Percentiles rank a stretch among this genome's conserved stretches.
phyloP scores from a whole-genome alignment of 2,329 filamentous ascomycete genomes.

The Cladosporium phlei region DNA sequence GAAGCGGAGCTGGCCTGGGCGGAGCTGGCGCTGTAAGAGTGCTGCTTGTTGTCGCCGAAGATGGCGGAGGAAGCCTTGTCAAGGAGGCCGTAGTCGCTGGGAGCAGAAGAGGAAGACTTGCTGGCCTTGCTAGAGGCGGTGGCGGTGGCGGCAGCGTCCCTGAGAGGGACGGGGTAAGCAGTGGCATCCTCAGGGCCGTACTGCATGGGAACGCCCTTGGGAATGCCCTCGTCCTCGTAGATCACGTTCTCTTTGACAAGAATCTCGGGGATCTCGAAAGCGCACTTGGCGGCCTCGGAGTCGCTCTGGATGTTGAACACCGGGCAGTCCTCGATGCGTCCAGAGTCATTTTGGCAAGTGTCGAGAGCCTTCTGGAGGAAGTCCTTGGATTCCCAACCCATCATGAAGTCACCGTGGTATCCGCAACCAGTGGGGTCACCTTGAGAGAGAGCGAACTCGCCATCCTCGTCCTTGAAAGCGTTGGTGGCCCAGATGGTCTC shows the following conservation, averaged over 20 bases:
- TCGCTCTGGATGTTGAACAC: slow-evolving; percentile 67
- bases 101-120: slow-evolving; percentile 1
- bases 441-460: slow-evolving; percentile 71
- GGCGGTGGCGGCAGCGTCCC: background rate
- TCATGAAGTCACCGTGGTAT: slow-evolving; percentile 75
- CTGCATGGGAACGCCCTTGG: slow-evolving; percentile 57
- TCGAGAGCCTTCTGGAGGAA: slow-evolving; percentile 70
- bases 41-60: slow-evolving; percentile 6
- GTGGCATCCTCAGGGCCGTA: slow-evolving; percentile 41
- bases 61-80: slow-evolving; percentile 10
- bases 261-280: slow-evolving; percentile 53
- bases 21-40: background rate
- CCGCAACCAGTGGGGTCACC: slow-evolving; percentile 71
- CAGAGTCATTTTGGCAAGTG: slow-evolving; percentile 67
- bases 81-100: slow-evolving; percentile 4
- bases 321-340: slow-evolving; percentile 66
- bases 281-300: slow-evolving; percentile 54
- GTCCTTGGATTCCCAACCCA: slow-evolving; percentile 62
- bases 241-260: slow-evolving; percentile 57
- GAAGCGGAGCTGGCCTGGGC: background rate
- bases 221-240: slow-evolving; percentile 56
- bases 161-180: slow-evolving; percentile 28
- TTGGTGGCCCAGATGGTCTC: slow-evolving; percentile 80
- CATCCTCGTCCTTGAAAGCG: slow-evolving; percentile 57
- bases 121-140: slow-evolving; percentile 12